Conservation (phyloP, 495 filamentous ascomycete genomes). For the Xylaria cubensis region DNA sequence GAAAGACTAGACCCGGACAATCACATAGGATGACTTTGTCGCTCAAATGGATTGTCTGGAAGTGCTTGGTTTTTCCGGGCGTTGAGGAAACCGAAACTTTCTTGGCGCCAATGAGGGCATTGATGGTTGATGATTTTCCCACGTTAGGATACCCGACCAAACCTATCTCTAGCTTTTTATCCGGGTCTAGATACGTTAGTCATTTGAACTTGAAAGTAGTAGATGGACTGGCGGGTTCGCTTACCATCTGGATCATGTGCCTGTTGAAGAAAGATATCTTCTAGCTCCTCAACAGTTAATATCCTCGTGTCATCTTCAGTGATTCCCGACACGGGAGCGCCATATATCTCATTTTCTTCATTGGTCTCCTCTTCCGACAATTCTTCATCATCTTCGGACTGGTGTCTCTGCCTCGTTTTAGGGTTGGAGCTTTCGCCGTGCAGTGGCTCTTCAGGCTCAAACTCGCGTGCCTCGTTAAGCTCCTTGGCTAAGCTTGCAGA, state of each 20-base stretch:
- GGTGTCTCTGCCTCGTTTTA: slow-evolving; percentile 38
- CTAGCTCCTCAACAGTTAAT: slow-evolving; percentile 88
- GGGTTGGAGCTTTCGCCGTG: slow-evolving; percentile 39
- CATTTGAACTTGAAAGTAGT: background rate
- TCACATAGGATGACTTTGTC: slow-evolving; percentile 92
- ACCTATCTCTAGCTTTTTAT: slow-evolving; percentile 84
- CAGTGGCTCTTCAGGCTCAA: slow-evolving; percentile 52
- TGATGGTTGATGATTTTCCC: slow-evolving; percentile 98
- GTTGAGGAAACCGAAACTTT: slow-evolving; percentile 98
- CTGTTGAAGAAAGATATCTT: slow-evolving; percentile 83
- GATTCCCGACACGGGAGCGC: slow-evolving; percentile 42
- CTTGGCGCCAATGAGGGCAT: slow-evolving; percentile 95
- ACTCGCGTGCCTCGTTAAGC: slow-evolving; percentile 70
- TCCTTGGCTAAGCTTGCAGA: slow-evolving; percentile 92
- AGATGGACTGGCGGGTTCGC: slow-evolving; percentile 18
- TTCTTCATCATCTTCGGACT: slow-evolving; percentile 22
- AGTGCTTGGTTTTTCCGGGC: slow-evolving; percentile 98
- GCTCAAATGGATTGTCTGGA: slow-evolving; percentile 96
- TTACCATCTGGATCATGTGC: slow-evolving; percentile 64
- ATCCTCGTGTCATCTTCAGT: slow-evolving; percentile 74
- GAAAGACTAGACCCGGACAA: slow-evolving; percentile 98
- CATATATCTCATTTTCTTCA: slow-evolving; percentile 39
- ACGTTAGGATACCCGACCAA: slow-evolving; percentile 99
- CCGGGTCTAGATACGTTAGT: slow-evolving; percentile 40
- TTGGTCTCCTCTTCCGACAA: slow-evolving; percentile 45